These are phyloP conservation scores for Strigomonas galati DNA, from an alignment of 208 protist species.

Conservation along the genomic window DNA sequence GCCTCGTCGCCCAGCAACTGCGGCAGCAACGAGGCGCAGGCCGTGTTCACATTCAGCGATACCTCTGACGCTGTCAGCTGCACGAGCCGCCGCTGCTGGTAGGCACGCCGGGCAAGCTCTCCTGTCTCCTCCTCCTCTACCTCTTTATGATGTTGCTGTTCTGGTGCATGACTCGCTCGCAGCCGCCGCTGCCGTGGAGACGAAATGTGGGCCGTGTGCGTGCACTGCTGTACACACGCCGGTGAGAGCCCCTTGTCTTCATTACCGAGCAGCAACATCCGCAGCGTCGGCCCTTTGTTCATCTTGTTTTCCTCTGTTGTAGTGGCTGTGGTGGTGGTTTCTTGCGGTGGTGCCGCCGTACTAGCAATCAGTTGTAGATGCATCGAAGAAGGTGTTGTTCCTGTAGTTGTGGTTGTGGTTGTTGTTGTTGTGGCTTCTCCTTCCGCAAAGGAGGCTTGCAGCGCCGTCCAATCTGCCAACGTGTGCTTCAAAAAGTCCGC, in stretches of 20 bases:
- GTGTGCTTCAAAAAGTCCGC: constrained; percentile 34
- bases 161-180: neutral
- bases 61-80: constrained; percentile 45
- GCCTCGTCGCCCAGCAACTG: constrained; percentile 17
- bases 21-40: constrained; percentile 59
- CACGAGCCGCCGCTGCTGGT: neutral
- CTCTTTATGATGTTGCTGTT: neutral
- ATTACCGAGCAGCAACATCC: constrained; percentile 73
- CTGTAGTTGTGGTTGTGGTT: no score
- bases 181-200: constrained; percentile 39
- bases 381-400: neutral
- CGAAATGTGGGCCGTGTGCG: constrained; percentile 54
- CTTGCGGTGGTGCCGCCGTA: constrained; percentile 4
- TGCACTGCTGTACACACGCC: constrained; percentile 44
- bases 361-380: constrained; percentile 22
- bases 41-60: constrained; percentile 79
- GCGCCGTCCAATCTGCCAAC: constrained; percentile 1
- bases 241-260: constrained; percentile 57
- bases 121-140: neutral
- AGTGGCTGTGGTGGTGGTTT: no score
- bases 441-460: neutral
- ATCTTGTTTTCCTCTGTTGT: neutral
- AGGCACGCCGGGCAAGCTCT: neutral
- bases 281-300: constrained; percentile 14
- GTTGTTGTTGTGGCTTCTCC: neutral